A percentile compares a stretch with the other conserved stretches of the same genome.
These are phyloP conservation scores for Aureobasidium leucospermi DNA, from an alignment of 2,329 filamentous ascomycete genomes.

Conservation along the genomic window DNA sequence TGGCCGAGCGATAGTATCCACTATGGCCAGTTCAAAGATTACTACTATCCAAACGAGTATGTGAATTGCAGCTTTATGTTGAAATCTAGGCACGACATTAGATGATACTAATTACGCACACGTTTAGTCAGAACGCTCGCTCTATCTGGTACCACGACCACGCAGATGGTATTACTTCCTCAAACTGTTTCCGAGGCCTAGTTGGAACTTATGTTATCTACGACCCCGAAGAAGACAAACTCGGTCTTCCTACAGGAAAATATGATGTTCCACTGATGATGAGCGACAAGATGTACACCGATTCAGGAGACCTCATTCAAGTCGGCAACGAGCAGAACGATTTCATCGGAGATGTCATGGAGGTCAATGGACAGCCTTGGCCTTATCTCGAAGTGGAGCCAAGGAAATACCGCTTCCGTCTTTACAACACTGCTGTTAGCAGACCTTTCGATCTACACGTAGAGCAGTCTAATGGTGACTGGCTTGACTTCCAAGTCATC, in stretches of 20 bases:
- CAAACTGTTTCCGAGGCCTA: constrained; percentile 51
- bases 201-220: constrained; percentile 49
- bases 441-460: constrained; percentile 47
- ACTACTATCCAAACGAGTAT: constrained; percentile 51
- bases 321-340: constrained; percentile 35
- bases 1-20: constrained; percentile 48
- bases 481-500: constrained; percentile 46
- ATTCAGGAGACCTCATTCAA: constrained; percentile 44
- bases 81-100: background rate
- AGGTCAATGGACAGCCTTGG: constrained; percentile 55
- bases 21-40: constrained; percentile 52
- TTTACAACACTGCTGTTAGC: constrained; percentile 45
- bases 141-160: constrained; percentile 36
- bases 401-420: constrained; percentile 52
- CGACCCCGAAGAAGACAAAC: constrained; percentile 42
- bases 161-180: constrained; percentile 38
- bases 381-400: constrained; percentile 51
- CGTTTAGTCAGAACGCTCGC: background rate
- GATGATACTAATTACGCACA: background rate
- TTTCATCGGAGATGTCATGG: constrained; percentile 51
- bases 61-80: background rate
- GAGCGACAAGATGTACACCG: constrained; percentile 45
- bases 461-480: constrained; percentile 26
- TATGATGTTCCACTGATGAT: constrained; percentile 50
- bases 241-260: constrained; percentile 42